Percentiles rank a stretch among this genome's conserved stretches.
phyloP scores from a whole-genome alignment of 257 asterid species.

The Misopates orontium region DNA sequence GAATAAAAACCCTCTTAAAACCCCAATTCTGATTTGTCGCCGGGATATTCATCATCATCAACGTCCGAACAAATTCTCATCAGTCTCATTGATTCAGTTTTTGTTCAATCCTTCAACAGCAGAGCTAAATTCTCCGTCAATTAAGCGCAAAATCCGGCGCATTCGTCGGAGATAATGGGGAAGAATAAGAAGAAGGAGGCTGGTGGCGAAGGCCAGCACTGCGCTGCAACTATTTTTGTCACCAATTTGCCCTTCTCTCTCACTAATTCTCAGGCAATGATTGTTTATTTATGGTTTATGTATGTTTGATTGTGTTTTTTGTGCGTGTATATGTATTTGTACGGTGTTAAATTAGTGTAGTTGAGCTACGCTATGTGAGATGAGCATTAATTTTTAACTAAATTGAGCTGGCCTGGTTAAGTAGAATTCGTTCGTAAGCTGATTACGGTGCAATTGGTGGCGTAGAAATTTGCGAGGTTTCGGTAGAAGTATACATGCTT shows the following conservation, averaged over 20 bases:
- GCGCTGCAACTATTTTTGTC: conserved; percentile 73
- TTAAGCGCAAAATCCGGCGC: too few species aligned
- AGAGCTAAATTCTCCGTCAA: too few species aligned
- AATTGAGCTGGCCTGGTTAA: too few species aligned
- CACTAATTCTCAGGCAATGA: conserved; percentile 61
- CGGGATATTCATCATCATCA: too few species aligned
- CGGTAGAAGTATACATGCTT: too few species aligned
- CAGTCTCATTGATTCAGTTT: too few species aligned
- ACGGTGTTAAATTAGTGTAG: too few species aligned
- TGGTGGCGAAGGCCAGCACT: conserved; percentile 54
- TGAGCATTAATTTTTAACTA: neutral
- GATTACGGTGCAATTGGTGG: too few species aligned
- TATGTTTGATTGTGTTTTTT: neutral
- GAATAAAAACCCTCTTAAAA: neutral
- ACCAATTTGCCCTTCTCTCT: conserved; percentile 78
- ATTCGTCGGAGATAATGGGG: conserved; percentile 49
- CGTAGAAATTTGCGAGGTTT: too few species aligned
- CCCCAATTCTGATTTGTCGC: neutral
- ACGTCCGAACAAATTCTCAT: neutral
- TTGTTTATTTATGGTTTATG: neutral
- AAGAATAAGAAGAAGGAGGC: conserved; percentile 59
- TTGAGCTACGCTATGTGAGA: neutral
- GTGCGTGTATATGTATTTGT: neutral
- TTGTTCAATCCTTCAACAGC: too few species aligned
- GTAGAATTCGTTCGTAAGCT: too few species aligned